These are phyloP conservation scores for Lactifluus pinguis DNA, from an alignment of 768 basidiomycete genomes.

Conservation along the genomic window DNA sequence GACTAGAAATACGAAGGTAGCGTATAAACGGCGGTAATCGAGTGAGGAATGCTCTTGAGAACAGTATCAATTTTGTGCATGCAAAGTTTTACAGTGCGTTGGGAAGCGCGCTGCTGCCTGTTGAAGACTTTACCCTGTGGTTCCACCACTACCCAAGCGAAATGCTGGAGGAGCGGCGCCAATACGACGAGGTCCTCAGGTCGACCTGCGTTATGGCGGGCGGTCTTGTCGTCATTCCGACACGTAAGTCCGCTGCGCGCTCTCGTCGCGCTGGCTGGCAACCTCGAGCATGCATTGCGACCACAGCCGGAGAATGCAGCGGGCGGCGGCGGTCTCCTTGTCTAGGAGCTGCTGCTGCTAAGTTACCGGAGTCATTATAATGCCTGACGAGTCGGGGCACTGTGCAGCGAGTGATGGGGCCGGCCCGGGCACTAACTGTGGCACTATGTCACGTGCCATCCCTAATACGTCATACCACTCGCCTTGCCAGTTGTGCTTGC, in stretches of 20 bases:
- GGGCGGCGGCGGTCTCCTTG: neutral
- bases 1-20: neutral
- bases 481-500: too few species aligned
- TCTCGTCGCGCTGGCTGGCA: neutral
- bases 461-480: too few species aligned
- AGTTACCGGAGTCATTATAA: constrained; percentile 1
- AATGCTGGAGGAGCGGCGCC: neutral
- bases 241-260: neutral
- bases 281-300: neutral
- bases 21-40: constrained; percentile 5
- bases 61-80: constrained; percentile 3
- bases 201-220: constrained; percentile 1
- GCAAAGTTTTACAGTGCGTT: neutral
- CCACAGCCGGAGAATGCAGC: neutral
- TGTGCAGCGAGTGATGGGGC: too few species aligned
- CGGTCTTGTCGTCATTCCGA: neutral
- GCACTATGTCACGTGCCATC: too few species aligned
- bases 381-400: too few species aligned
- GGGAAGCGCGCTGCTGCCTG: neutral
- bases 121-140: constrained; percentile 7
- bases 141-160: neutral
- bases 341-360: neutral
- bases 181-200: neutral
- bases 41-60: neutral
- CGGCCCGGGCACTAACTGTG: too few species aligned